Evolutionary conservation across 106 monocot species (phyloP), one percentile per base, ranked within the genome.

Genomic region (Apostasia shenzhenica): DNA sequence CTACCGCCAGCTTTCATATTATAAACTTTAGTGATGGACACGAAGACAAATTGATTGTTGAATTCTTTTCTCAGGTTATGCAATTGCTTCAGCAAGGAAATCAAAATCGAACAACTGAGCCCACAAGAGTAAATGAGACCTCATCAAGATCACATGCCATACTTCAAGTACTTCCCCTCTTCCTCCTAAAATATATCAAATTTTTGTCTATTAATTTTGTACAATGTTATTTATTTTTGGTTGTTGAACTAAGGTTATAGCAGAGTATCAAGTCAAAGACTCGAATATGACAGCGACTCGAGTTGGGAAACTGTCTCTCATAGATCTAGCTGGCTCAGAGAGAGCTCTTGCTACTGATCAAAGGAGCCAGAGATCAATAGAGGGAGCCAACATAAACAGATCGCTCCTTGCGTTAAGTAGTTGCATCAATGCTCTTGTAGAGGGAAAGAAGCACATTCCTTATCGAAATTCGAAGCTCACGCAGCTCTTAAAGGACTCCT

Each of bases 381-480:
- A 97, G 73, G 95, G 95, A 0, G 95, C 95, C 26, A 97, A 97
- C 74, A 97, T 97, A 69, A 97, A 97, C 54, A 83, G 92, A 58
- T 97, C 95, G 1, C 86, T 97, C 43, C 95, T 97, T 62, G 89
- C 95, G 4, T 66, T 97, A 45, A 97, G 95, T 70, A 97, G 92
- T 54, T 97, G 95, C 76, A 97, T 97, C 53, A 97, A 92, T 69
- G 88, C 95, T 47, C 82, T 97, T 57, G 95, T 97, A 49, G 95
- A 97, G 77, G 95, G 95, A 11, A 97, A 97, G 80, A 97, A 85
- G 52, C 95, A 97, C 75, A 92, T 97, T 42, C 95, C 95, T 48
- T 97, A 92, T 61, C 86, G 95, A 39, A 97, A 97, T 63, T 97
- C 95, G 10, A 97, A 97, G 79, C 92, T 97, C 69, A 97, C 95